Base-by-base conservation (phyloP, 768 basidiomycete species). In the Lyophyllum shimeji region DNA sequence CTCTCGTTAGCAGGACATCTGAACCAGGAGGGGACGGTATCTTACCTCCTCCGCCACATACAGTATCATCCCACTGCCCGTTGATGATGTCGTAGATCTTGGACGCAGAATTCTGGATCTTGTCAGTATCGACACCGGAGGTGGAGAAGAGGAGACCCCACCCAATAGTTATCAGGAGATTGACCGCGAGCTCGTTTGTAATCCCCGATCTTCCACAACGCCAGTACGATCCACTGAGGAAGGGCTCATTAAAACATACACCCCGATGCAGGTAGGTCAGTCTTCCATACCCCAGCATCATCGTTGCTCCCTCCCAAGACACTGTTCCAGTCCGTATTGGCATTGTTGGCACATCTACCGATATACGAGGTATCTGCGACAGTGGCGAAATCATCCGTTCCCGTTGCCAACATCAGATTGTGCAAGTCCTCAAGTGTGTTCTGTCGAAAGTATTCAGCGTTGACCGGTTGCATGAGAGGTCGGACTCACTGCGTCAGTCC, bases 401-500 rank as follows among this genome's bases (percentile, higher is more conserved):
- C 74, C 4, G 76, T 77, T 12, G 74, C 77, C 12, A 84, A 73
- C 83, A 84, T 84, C 50, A 84, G 67, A 65, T 82, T 83, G 59
- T 84, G 80, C 13, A 84, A 64, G 59, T 83, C 82, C 61, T 84
- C 83, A 27, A 82, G 60, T 5, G 82, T 74, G 59, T 84, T 84
- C 82, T 84, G 46, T 20, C 40, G 37, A 33, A 55, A 13, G 23
- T 39, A 40, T 37, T 13, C 43, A 49, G 21, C 8, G 9, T 25
- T 18, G n/a, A 15, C 39, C 5, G n/a, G 39, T 18, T 17, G 18
- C 2, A 40, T 18, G 3, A 18, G 5, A 18, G 11, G 15, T 40
- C n/a, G 39, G 4, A 62, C 74, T n/a, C 55, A 83, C 82, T 3
- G 80, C 77, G 60, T 83, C 80, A 1, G 82, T 83, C 82, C 82